Base-by-base conservation (phyloP, 768 basidiomycete species). In the Tulasnella calospora region DNA sequence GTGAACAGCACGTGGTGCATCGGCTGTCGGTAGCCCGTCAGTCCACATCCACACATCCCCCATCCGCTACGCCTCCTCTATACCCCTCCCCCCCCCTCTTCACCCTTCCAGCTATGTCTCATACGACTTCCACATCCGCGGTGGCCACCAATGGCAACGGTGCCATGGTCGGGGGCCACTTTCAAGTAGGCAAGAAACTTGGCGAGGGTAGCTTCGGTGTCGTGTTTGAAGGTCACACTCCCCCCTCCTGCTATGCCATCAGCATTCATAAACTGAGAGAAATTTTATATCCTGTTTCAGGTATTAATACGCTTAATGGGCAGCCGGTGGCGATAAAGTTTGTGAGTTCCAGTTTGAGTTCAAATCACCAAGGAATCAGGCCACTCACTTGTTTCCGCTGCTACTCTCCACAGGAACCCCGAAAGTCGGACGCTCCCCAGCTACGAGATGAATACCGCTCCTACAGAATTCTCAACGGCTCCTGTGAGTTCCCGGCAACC, bases 161-260 rank as follows among this genome's bases (percentile, higher is more conserved):
- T 27, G 78, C 78, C 77, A 84, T 85, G 44, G 85, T 85, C 38
- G 85, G 86, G 23, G 85, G 86, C 3, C 86, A 86, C 81, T 87
- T 86, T 81, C 83, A 83, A 80, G 96, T 99, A 74, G 97, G 97
- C 73, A 96, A 97, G 89, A 98, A 98, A 90, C 97, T 99, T 84
- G 97, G 97, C 71, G 97, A 99, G 86, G 97, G 97, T 73, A 94
- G 92, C n/a, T 99, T 99, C 84, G 97, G 97, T 82, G 97, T 99
- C 81, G 92, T 99, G 80, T 95, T 98, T 85, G 92, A 98, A 89
- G 92, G 98, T 96, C 83, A 87, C 57, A n/a, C 36, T 23, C 73
- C 23, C 15, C 44, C 33, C n/a, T 79, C 38, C 38, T 57, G 70
- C 47, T 40, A 41, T 41, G 38, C 55, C 69, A 71, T 57, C 38